Evolutionary conservation across 257 asterid species (phyloP), one percentile per base, ranked within the genome.

Genomic region (Rhazya stricta): DNA sequence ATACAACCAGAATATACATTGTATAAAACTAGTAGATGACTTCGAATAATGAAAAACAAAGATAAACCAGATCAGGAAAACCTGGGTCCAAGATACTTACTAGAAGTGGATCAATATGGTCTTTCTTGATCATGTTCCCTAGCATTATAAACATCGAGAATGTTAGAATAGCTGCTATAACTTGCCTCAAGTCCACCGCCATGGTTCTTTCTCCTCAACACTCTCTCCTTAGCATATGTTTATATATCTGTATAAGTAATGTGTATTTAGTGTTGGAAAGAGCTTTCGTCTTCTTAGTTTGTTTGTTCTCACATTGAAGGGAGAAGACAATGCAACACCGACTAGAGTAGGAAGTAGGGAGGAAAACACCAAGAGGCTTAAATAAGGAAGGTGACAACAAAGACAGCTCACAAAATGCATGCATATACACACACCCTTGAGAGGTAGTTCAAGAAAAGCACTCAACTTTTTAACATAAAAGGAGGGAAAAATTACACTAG

Each of bases 121-220:
- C 93, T 29, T 84, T 84, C 83, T 83, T 84, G 82, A 88, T 77
- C 93, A 88, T 88, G 25, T 86, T 81, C 0, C 87, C 93, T 4
- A 88, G 87, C 93, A 88, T 86, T 45, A 83, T 82, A 66, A 88
- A 86, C 92, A 88, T 88, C 8, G 90, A 84, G 18, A 86, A 19
- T 3, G 92, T 88, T 63, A 88, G 76, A 16, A 86, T 74, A 5
- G 86, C 89, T 2, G 92, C 92, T 78, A 88, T 48, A 21, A 81
- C 57, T 74, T 88, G 92, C 67, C 89, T 84, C 78, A 88, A 83
- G 84, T 88, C 92, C 77, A 82, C 71, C 1, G 76, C 88, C 89
- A 81, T 85, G 41, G 9, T 37, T 34, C 65, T 75, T 16, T 32
- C 13, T 43, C 54, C 7, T n/a, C 51, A 27, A 2, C 54, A 0